Evolutionary conservation across 1,139 yeast species (phyloP), one percentile per base, ranked within the genome.

Genomic region (Candida sojae): DNA sequence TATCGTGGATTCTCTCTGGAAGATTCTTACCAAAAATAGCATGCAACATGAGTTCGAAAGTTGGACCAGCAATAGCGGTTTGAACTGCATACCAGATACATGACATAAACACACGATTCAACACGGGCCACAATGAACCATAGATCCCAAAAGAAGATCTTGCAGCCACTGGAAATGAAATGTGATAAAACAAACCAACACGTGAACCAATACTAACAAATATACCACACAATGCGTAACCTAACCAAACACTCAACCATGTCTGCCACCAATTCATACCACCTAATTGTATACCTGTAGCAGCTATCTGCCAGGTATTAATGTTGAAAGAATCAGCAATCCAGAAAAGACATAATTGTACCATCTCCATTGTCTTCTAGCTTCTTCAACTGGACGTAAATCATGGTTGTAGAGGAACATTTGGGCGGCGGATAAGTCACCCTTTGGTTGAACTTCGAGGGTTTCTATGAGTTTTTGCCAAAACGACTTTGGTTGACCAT

Each of bases 191-290:
- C 3, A 89, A 75, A 59, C 96, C 96, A 39, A 86, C 78, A 58
- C 92, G 73, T 23, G 92, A 85, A 32, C 86, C 78, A 26, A 82
- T 63, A 25, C 80, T 78, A 43, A 88, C 85, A 60, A 86, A 85
- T 1, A 77, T 58, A 58, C 86, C 88, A 51, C 83, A 82, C 45
- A 84, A 63, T 33, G 75, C 62, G 62, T 84, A 84, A 11, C 90
- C 90, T 26, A 84, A 56, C 95, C 96, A 88, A 25, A 89, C 92
- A 0, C 93, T 80, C 32, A 88, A 63, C 96, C 96, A 89, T 12
- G 88, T 84, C 64, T 84, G 91, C 95, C 96, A 89, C 96, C 96
- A 88, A 13, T 84, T 81, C 68, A 89, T 71, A 6, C 93, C 93
- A 38, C 80, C 77, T 47, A 73, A 73, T 50, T 86, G 85, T 29